Evolutionary conservation across 768 basidiomycete species (phyloP).

Genomic region (Russula dissimulans): DNA sequence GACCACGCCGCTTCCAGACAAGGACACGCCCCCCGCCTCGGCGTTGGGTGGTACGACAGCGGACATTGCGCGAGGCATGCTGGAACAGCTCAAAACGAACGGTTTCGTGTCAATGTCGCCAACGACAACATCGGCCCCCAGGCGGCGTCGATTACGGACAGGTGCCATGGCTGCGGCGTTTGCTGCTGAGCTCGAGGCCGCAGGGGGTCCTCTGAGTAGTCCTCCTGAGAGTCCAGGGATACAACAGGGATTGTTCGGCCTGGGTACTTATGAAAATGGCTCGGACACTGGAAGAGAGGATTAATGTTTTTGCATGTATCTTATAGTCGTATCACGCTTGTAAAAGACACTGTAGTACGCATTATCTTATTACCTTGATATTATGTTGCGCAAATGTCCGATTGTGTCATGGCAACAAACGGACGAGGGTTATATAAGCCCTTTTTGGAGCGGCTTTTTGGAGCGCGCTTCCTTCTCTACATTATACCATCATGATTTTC

Average conservation of each 20-base stretch:
- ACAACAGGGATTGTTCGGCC: background rate
- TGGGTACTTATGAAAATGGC: background rate
- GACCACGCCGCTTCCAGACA: constrained; percentile 25
- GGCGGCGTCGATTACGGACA: constrained; percentile 20
- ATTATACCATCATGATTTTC: background rate
- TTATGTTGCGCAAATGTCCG: background rate
- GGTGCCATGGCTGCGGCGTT: constrained; percentile 13
- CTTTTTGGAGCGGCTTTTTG: no score
- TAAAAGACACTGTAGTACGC: background rate
- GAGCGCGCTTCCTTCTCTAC: background rate
- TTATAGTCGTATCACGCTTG: background rate
- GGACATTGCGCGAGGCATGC: constrained; percentile 63
- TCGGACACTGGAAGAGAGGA: constrained; percentile 16
- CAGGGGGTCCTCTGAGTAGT: constrained; percentile 3
- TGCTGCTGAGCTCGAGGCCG: constrained; percentile 19
- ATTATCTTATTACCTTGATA: constrained; percentile 8
- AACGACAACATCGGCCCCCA: constrained; percentile 14
- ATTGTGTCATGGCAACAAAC: no score
- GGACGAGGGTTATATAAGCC: no score
- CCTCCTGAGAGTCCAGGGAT: constrained; percentile 1
- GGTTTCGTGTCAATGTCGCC: constrained; percentile 40
- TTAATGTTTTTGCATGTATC: constrained; percentile 8
- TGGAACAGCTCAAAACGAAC: constrained; percentile 62
- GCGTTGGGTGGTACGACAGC: constrained; percentile 36
- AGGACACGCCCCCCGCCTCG: constrained; percentile 21